Conservation (phyloP, 768 basidiomycete genomes). For the Boletus barrowsii region DNA sequence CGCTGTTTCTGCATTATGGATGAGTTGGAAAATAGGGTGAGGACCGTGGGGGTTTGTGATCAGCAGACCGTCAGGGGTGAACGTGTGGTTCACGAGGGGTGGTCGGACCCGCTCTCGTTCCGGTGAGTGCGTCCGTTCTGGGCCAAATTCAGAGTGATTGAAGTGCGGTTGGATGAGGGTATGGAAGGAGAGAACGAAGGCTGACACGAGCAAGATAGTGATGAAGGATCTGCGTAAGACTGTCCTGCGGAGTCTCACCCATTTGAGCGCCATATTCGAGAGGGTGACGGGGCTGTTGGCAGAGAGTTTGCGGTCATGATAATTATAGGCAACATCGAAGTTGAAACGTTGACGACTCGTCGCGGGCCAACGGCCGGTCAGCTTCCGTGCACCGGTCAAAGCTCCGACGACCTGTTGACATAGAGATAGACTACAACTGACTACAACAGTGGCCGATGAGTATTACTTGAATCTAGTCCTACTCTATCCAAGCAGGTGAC, state of each 20-base stretch:
- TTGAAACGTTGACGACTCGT: too few relatives aligned
- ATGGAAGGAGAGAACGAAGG: neutral
- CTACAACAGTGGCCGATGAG: too few relatives aligned
- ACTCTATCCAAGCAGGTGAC: too few relatives aligned
- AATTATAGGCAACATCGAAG: too few relatives aligned
- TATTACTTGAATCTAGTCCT: too few relatives aligned
- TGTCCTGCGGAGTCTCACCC: neutral
- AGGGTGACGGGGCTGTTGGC: too few relatives aligned
- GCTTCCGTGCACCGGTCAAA: too few relatives aligned
- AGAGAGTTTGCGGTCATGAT: too few relatives aligned
- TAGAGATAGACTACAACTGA: too few relatives aligned
- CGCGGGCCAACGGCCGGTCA: too few relatives aligned
- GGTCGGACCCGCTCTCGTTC: neutral
- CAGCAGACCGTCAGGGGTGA: constrained; percentile 31
- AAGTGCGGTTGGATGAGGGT: neutral
- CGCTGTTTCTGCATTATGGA: constrained; percentile 32
- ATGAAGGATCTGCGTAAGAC: neutral
- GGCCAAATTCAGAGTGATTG: neutral
- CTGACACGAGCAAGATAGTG: neutral
- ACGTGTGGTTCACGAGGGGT: constrained; percentile 17
- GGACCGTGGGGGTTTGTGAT: constrained; percentile 32
- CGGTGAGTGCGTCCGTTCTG: neutral
- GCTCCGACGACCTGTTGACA: too few relatives aligned
- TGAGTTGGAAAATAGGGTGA: constrained; percentile 45
- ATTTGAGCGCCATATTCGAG: neutral